These are phyloP conservation scores for Elaeagnus macrophylla DNA, from an alignment of 306 rosid genomes.

Conservation along the genomic window DNA sequence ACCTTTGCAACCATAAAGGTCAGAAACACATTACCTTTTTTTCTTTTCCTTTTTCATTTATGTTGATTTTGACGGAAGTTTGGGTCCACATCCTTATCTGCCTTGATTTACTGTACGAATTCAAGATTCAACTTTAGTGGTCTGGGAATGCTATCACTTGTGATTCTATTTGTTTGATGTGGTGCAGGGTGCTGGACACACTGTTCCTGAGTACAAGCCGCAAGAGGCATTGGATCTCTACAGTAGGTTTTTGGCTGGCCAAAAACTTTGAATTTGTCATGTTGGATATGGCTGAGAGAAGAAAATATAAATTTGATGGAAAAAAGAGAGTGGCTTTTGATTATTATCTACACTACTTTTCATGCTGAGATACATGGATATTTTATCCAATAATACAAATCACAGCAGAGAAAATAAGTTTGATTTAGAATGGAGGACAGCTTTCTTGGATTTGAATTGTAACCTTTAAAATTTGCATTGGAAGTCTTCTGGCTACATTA, in stretches of 20 bases:
- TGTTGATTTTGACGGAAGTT: neutral
- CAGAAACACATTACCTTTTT: neutral
- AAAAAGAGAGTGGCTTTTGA: neutral
- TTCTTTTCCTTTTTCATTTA: neutral
- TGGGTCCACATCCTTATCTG: too few species aligned
- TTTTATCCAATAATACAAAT: too few species aligned
- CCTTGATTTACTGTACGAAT: too few species aligned
- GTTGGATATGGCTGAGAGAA: neutral
- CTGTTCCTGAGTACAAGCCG: conserved; percentile 93
- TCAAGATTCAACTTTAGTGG: too few species aligned
- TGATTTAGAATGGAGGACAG: too few species aligned
- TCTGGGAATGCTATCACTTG: too few species aligned
- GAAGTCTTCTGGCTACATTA: too few species aligned
- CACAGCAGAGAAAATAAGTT: too few species aligned
- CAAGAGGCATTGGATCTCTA: conserved; percentile 68
- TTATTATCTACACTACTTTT: too few species aligned
- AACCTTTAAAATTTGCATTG: too few species aligned
- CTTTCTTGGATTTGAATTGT: too few species aligned
- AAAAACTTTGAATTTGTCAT: conserved; percentile 23
- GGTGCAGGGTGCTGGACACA: conserved; percentile 86
- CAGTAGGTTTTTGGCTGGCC: conserved; percentile 57
- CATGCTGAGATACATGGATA: too few species aligned
- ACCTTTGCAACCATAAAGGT: conserved; percentile 79
- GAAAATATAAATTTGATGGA: neutral
- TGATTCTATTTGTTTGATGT: conserved; percentile 12